Percentiles rank a stretch among this genome's conserved stretches.
Conservation (phyloP, 2,329 filamentous ascomycete genomes). For the Penicillium sp. region DNA sequence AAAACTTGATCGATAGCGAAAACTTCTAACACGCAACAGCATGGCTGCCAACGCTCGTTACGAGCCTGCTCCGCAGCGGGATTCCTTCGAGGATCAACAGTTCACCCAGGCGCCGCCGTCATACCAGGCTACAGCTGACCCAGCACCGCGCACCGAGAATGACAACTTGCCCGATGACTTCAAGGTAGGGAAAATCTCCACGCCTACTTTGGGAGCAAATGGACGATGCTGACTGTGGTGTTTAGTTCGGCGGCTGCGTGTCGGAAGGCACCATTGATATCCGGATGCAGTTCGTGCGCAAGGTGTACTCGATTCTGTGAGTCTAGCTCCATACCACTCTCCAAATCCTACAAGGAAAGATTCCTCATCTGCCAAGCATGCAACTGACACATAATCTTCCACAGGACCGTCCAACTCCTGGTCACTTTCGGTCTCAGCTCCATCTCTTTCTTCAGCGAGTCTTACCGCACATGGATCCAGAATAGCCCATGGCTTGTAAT, state of each 20-base stretch:
- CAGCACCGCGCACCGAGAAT: constrained; percentile 67
- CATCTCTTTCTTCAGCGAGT: constrained; percentile 77
- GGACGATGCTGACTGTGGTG: constrained; percentile 10
- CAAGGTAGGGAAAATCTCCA: constrained; percentile 59
- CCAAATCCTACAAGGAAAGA: not conserved
- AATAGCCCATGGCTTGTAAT: constrained; percentile 79
- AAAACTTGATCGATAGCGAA: not conserved
- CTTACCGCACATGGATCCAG: constrained; percentile 87
- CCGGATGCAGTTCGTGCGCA: constrained; percentile 93
- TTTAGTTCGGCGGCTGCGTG: constrained; percentile 84
- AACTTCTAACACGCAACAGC: not conserved
- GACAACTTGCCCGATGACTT: constrained; percentile 97
- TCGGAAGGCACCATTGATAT: constrained; percentile 93
- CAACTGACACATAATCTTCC: not conserved
- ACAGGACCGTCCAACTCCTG: constrained; percentile 83
- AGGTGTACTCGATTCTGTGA: constrained; percentile 93
- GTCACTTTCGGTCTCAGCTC: constrained; percentile 77
- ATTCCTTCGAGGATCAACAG: constrained; percentile 71
- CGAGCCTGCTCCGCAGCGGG: constrained; percentile 75
- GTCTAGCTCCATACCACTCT: constrained; percentile 22
- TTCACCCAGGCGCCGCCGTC: constrained; percentile 80
- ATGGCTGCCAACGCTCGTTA: constrained; percentile 83
- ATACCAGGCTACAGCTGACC: constrained; percentile 65
- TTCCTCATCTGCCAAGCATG: not conserved
- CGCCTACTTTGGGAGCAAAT: not conserved